These are phyloP conservation scores for Gracilaria vermiculophylla DNA, from an alignment of 23 red algal genomes.

Conservation along the genomic window DNA sequence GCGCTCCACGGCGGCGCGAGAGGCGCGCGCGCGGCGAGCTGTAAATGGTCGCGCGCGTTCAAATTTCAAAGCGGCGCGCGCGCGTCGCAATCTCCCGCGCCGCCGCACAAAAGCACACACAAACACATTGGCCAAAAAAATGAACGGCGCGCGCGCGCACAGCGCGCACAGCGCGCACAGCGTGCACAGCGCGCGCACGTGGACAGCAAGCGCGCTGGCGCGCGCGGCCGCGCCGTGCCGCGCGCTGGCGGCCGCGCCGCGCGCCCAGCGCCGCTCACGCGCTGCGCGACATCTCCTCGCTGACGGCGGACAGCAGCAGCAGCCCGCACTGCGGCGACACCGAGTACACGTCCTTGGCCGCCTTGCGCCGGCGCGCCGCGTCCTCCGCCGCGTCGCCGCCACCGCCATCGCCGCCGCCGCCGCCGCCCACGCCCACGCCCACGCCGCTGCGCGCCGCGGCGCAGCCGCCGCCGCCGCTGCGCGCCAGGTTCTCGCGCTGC, in stretches of 20 bases:
- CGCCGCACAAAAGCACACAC: background rate
- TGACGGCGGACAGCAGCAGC: slow-evolving; percentile 38
- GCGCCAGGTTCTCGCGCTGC: slow-evolving; percentile 35
- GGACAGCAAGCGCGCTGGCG: background rate
- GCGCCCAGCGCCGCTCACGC: too few species aligned
- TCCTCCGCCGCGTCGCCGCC: background rate
- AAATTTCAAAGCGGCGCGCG: too few species aligned
- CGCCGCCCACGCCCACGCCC: background rate
- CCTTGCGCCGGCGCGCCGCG: background rate
- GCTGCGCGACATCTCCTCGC: slow-evolving; percentile 37
- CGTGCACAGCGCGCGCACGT: background rate
- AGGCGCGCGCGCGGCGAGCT: too few species aligned
- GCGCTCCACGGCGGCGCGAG: too few species aligned
- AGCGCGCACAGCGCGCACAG: background rate
- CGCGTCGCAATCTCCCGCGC: too few species aligned
- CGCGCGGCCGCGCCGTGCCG: background rate
- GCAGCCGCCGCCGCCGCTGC: background rate
- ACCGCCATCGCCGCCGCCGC: background rate
- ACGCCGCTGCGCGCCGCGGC: too few species aligned
- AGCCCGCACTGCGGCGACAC: slow-evolving; percentile 57
- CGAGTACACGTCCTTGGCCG: slow-evolving; percentile 41
- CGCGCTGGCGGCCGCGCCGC: background rate
- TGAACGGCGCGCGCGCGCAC: background rate
- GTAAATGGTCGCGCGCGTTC: too few species aligned
- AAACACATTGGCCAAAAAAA: background rate